Conservation (phyloP, 139 green algal species). For the Deuterostichococcus epilithicus region DNA sequence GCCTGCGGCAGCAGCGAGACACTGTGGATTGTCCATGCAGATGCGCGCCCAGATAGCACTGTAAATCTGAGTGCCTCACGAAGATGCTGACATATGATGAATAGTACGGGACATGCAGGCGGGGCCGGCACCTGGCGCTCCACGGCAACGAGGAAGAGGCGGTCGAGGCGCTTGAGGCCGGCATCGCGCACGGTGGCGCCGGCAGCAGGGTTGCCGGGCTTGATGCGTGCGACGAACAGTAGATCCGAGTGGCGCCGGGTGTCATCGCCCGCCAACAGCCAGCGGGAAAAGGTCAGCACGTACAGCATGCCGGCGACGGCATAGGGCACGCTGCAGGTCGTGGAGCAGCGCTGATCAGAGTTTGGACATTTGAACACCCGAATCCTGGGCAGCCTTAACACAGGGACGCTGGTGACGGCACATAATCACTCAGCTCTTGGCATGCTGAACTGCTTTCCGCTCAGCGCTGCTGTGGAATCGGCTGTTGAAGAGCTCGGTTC, state of each 20-base stretch:
- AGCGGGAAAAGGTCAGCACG: slow-evolving; percentile 10
- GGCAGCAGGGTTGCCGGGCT: neutral
- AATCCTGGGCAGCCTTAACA: no score
- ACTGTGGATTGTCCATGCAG: no score
- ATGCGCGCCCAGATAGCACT: no score
- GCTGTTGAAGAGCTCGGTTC: no score
- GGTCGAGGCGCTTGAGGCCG: slow-evolving; percentile 14
- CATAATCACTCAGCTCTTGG: no score
- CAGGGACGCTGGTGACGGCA: no score
- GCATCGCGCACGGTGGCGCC: slow-evolving; percentile 4
- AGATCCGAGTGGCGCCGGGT: slow-evolving; percentile 16
- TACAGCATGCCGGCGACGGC: slow-evolving; percentile 25
- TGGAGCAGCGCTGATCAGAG: neutral
- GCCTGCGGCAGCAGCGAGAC: no score
- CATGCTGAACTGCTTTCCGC: no score
- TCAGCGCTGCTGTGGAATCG: no score
- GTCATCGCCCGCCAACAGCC: slow-evolving; percentile 16
- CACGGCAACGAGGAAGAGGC: slow-evolving; percentile 14
- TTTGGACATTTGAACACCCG: no score
- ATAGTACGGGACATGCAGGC: neutral
- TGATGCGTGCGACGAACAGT: slow-evolving; percentile 35
- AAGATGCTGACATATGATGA: no score
- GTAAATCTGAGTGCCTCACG: no score
- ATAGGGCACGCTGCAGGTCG: slow-evolving; percentile 28
- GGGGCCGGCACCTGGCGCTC: neutral